phyloP scores from a whole-genome alignment of 179 eudicot species.

The Beta corolliflora region DNA sequence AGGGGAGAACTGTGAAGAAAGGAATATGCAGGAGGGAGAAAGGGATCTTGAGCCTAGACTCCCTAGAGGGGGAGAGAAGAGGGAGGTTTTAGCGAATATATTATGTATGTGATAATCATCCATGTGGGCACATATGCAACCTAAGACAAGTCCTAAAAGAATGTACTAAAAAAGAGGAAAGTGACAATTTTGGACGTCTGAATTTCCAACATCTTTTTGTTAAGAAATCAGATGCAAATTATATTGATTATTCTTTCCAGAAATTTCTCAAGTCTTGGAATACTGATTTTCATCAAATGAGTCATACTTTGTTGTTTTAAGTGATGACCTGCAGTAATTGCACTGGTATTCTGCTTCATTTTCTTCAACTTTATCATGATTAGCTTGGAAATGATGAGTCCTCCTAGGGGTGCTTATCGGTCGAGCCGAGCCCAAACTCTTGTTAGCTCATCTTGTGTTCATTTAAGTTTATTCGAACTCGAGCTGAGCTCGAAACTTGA shows the following conservation, averaged over 20 bases:
- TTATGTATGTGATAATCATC: background rate
- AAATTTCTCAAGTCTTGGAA: background rate
- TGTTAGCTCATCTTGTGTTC: no score
- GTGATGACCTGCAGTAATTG: background rate
- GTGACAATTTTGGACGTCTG: background rate
- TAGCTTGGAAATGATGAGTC: background rate
- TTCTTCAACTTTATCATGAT: background rate
- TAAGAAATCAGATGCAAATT: background rate
- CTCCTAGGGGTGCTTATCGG: no score
- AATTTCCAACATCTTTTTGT: background rate
- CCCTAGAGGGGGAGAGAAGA: background rate
- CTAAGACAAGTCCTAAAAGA: background rate
- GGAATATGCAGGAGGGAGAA: background rate
- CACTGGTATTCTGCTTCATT: background rate
- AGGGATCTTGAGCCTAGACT: background rate
- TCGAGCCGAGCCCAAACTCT: no score
- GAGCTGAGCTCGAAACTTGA: no score
- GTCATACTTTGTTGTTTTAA: background rate
- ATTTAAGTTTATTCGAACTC: no score
- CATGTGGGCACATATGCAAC: background rate
- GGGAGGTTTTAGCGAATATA: background rate
- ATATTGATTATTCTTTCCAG: background rate
- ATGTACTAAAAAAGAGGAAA: background rate
- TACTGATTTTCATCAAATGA: background rate
- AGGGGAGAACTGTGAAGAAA: background rate